Evolutionary conservation across 1,139 yeast genomes (phyloP), one percentile per base, ranked within the genome.

Genomic region (Nematodospora anomalae): DNA sequence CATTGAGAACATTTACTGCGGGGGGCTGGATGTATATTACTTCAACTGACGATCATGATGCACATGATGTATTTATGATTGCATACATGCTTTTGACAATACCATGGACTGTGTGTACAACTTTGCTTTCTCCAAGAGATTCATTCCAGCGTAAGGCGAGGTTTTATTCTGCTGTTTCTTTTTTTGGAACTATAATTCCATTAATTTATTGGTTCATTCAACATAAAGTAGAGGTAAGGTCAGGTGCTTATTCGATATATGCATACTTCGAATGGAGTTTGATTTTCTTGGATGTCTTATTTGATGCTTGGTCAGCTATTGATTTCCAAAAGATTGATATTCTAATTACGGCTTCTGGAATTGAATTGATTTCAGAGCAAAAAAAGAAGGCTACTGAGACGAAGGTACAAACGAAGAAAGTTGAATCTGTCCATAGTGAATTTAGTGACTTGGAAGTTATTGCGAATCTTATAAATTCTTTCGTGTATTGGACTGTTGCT

Each of bases 1-100:
- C 85, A 2, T 41, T 85, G 15, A 77, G 98, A 60, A 92, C 98
- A 0, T 76, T 92, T 40, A 83, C 96, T 1, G 92, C 98, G 54
- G 98, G 98, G 50, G 97, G 97, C 9, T 92, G 97, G 97, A 96
- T 94, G 11, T 92, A 92, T 55, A 84, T 92, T 47, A 92, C 98
- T 2, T 86, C 96, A 7, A 88, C 97, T 1, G 98, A 92, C 58
- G 96, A 92, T 57, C 98, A 90, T 53, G 96, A 90, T 62, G 83
- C 84, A 70, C 98, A 92, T 58, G 97, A 92, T 54, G 80, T 92
- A 36, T 90, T 90, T 59, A 92, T 92, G 98, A 88, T 92, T 47
- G 59, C 83, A 25, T 92, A 92, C 62, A 83, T 92, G 44, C 76
- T 89, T 1, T 71, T 92, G 50, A 90, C 97, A 2, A 70, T 90